Evolutionary conservation across 2,329 filamentous ascomycete genomes (phyloP).

Genomic region (Tympanopsis confertula): DNA sequence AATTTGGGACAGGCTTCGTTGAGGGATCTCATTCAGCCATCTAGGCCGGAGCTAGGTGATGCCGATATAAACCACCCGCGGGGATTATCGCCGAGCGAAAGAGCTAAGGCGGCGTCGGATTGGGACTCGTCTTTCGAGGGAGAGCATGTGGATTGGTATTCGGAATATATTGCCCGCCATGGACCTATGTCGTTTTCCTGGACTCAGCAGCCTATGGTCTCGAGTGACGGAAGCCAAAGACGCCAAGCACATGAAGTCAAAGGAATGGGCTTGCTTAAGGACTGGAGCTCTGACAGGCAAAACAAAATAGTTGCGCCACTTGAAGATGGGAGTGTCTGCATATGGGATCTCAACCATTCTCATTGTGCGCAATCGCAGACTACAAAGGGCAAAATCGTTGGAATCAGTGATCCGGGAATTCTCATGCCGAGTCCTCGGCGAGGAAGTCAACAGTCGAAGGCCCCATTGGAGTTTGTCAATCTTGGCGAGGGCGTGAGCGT

Average conservation of each 20-base stretch:
- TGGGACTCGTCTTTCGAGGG: background rate
- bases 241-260: background rate
- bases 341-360: constrained; percentile 1
- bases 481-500: background rate
- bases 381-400: constrained; percentile 1
- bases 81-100: background rate
- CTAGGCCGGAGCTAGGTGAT: background rate
- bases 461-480: constrained; percentile 1
- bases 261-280: background rate
- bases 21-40: background rate
- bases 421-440: background rate
- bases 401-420: background rate
- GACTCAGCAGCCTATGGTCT: background rate
- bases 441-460: too few relatives aligned
- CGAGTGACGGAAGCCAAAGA: background rate
- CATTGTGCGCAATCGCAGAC: background rate
- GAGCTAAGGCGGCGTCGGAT: background rate
- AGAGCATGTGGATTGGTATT: background rate
- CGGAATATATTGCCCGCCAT: background rate
- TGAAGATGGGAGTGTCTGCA: constrained; percentile 1
- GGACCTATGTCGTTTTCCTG: background rate
- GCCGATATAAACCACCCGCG: background rate
- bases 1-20: background rate
- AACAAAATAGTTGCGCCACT: background rate
- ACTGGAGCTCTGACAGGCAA: background rate